phyloP scores from a whole-genome alignment of 148 eudicot species.

The Vaccinium macrocarpon region DNA sequence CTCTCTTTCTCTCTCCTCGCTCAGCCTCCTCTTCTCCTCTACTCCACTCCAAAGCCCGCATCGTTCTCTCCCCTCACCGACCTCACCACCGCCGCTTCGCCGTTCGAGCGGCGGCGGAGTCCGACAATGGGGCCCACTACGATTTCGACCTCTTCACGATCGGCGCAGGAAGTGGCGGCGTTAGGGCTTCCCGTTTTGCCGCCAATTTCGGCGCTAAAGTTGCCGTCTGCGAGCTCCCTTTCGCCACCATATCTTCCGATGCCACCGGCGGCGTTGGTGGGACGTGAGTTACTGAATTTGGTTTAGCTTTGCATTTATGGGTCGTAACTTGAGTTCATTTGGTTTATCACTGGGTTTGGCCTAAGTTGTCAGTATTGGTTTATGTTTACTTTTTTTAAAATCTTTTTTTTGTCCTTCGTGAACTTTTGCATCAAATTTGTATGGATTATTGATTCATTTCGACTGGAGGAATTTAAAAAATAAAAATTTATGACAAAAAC shows the following conservation, averaged over 20 bases:
- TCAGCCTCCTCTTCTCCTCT: conserved; percentile 12
- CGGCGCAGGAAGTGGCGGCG: conserved; percentile 97
- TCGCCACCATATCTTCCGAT: conserved; percentile 72
- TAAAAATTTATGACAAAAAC: too few species aligned
- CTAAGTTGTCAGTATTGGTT: too few species aligned
- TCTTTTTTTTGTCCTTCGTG: too few species aligned
- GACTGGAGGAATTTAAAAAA: too few species aligned
- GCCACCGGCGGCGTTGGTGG: conserved; percentile 88
- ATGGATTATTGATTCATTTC: too few species aligned
- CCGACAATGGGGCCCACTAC: conserved; percentile 48
- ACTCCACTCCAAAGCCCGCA: conserved; percentile 22
- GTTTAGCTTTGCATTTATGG: background rate
- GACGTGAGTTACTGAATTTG: conserved; percentile 48
- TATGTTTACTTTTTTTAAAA: too few species aligned
- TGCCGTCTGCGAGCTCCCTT: conserved; percentile 92
- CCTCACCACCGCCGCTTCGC: conserved; percentile 41
- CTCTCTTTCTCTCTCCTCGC: conserved; percentile 24
- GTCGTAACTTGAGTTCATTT: background rate
- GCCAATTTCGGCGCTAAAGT: conserved; percentile 79
- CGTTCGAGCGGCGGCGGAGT: conserved; percentile 53
- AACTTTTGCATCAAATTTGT: too few species aligned
- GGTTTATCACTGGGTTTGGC: background rate
- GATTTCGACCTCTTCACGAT: conserved; percentile 90
- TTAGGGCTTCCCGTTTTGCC: conserved; percentile 90
- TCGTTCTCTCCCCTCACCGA: conserved; percentile 20